phyloP scores from a whole-genome alignment of 805 yeast genomes.

The Tetrapisispora namnaoensis region DNA sequence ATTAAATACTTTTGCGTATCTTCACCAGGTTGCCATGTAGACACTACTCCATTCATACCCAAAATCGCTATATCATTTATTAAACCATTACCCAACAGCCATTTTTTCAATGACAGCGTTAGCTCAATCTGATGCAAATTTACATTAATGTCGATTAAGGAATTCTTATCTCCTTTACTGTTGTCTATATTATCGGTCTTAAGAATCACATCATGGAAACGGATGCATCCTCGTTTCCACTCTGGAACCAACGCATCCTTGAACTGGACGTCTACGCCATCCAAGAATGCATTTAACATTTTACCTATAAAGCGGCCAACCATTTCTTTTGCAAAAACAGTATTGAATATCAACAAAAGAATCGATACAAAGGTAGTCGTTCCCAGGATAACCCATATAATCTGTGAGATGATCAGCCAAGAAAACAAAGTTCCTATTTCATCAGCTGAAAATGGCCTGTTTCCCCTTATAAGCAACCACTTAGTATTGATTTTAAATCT shows the following conservation, averaged over 20 bases:
- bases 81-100: constrained; percentile 83
- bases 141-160: constrained; percentile 63
- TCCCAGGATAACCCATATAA: constrained; percentile 65
- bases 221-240: constrained; percentile 79
- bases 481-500: constrained; percentile 47
- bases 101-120: constrained; percentile 68
- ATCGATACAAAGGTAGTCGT: constrained; percentile 88
- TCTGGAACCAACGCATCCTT: constrained; percentile 88
- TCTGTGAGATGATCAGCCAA: constrained; percentile 83
- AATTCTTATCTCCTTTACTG: constrained; percentile 7
- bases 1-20: not conserved
- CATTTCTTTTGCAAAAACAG: constrained; percentile 79
- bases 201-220: constrained; percentile 62
- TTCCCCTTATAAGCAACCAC: constrained; percentile 68
- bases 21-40: constrained; percentile 1
- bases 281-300: constrained; percentile 48
- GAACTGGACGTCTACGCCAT: constrained; percentile 70
- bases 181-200: constrained; percentile 31
- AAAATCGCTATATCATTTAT: constrained; percentile 66
- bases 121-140: constrained; percentile 72
- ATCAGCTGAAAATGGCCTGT: constrained; percentile 80
- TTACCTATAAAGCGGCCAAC: constrained; percentile 78
- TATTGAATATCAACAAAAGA: constrained; percentile 60
- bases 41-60: constrained; percentile 74
- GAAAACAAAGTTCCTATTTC: constrained; percentile 81